These are phyloP conservation scores for Carex cristatella DNA, from an alignment of 176 grass and related monocot genomes.

Conservation along the genomic window DNA sequence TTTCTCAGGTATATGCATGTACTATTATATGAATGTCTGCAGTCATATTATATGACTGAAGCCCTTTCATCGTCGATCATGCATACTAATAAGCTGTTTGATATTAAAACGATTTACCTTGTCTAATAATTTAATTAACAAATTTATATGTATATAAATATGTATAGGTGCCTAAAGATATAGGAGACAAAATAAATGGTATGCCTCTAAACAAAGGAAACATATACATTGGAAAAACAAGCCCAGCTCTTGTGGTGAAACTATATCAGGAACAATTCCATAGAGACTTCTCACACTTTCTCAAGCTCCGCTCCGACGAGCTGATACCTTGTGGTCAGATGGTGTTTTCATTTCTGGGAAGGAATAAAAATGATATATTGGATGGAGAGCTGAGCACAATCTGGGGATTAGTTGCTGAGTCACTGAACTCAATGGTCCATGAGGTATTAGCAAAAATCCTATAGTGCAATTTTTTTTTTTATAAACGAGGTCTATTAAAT, in stretches of 20 bases:
- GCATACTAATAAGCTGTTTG: too few relatives aligned
- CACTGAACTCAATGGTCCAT: neutral
- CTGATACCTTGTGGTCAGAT: constrained; percentile 26
- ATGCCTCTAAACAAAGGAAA: constrained; percentile 26
- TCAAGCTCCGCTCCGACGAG: constrained; percentile 31
- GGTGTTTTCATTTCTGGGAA: constrained; percentile 33
- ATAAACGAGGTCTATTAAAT: too few relatives aligned
- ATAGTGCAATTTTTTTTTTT: too few relatives aligned
- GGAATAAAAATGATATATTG: neutral
- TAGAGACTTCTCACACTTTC: constrained; percentile 38
- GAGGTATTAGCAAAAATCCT: too few relatives aligned
- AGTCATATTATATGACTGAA: too few relatives aligned
- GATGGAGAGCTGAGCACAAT: neutral
- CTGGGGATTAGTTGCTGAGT: neutral
- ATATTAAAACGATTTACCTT: too few relatives aligned
- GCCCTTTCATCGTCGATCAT: too few relatives aligned
- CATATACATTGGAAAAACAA: constrained; percentile 32
- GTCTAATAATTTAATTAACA: too few relatives aligned
- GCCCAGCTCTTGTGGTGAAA: neutral
- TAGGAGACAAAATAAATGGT: too few relatives aligned
- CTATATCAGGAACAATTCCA: constrained; percentile 25
- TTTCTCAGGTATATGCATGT: constrained; percentile 41
- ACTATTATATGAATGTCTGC: too few relatives aligned
- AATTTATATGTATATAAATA: neutral
- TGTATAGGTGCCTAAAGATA: constrained; percentile 20